Evolutionary conservation across 306 rosid genomes (phyloP).

Genomic region (Morella rubra): DNA sequence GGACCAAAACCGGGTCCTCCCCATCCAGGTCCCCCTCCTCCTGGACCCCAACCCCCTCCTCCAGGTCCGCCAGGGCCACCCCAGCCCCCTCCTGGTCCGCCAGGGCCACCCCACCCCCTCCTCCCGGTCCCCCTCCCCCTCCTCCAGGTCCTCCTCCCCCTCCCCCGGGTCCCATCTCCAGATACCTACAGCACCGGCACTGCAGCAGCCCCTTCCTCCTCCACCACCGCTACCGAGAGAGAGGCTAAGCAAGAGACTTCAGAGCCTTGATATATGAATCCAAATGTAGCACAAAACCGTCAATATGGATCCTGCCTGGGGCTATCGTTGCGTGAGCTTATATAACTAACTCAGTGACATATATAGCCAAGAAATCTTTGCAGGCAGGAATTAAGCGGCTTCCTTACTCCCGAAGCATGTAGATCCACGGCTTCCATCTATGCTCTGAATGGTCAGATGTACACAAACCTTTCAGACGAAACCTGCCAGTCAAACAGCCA

Average conservation of each 20-base stretch:
- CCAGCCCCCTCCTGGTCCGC: slow-evolving; percentile 29
- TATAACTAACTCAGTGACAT: neutral
- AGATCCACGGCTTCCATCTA: neutral
- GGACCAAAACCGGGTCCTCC: slow-evolving; percentile 46
- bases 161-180: slow-evolving; percentile 53
- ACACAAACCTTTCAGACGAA: neutral
- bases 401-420: slow-evolving; percentile 20
- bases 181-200: slow-evolving; percentile 2
- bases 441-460: neutral
- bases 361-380: neutral
- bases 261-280: neutral
- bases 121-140: slow-evolving; percentile 23
- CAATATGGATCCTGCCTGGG: no score
- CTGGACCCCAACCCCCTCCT: slow-evolving; percentile 30
- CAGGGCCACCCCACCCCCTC: slow-evolving; percentile 32
- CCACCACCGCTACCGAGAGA: neutral
- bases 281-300: neutral
- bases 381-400: neutral
- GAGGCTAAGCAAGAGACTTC: slow-evolving; percentile 7
- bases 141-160: neutral
- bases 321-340: neutral
- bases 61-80: slow-evolving; percentile 26
- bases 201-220: neutral
- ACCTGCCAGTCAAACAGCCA: slow-evolving; percentile 42
- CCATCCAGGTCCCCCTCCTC: slow-evolving; percentile 40